These are phyloP conservation scores for Leccinum fallax DNA, from an alignment of 1,284 basidiomycete genomes.

Conservation along the genomic window DNA sequence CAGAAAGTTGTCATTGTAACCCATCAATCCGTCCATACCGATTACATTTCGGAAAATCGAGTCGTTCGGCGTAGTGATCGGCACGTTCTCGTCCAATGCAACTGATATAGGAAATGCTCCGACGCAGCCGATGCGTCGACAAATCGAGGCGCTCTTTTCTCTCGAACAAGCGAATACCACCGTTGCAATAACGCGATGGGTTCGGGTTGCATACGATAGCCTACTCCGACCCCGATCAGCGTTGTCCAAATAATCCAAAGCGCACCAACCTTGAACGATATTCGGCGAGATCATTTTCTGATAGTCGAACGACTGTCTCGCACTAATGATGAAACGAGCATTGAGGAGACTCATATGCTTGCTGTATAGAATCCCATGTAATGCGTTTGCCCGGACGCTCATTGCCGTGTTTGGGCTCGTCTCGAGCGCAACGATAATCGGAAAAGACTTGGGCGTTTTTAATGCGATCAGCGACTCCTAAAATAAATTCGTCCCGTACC, in stretches of 20 bases:
- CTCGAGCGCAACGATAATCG: slow-evolving; percentile 91
- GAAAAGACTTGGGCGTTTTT: slow-evolving; percentile 69
- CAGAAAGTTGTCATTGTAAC: no score
- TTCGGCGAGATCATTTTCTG: slow-evolving; percentile 62
- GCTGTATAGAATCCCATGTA: slow-evolving; percentile 82
- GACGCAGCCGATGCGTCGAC: slow-evolving; percentile 20
- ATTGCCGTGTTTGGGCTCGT: slow-evolving; percentile 69
- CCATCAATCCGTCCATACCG: no score
- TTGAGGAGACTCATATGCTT: slow-evolving; percentile 93
- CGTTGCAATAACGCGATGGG: slow-evolving; percentile 78
- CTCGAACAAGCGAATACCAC: slow-evolving; percentile 91
- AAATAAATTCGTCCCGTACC: slow-evolving; percentile 41
- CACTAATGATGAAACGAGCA: slow-evolving; percentile 80
- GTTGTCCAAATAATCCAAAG: neutral
- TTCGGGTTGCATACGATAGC: slow-evolving; percentile 60
- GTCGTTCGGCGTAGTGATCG: no score
- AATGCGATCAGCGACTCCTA: neutral
- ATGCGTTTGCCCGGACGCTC: slow-evolving; percentile 73
- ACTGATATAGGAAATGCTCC: slow-evolving; percentile 21
- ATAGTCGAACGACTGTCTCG: slow-evolving; percentile 81
- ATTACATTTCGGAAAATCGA: no score
- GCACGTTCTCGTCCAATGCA: slow-evolving; percentile 6
- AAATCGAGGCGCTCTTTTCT: slow-evolving; percentile 76
- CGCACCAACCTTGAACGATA: slow-evolving; percentile 48
- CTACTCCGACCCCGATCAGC: slow-evolving; percentile 37